Conservation (phyloP, 2,329 filamentous ascomycete genomes). For the Colletotrichum horii region DNA sequence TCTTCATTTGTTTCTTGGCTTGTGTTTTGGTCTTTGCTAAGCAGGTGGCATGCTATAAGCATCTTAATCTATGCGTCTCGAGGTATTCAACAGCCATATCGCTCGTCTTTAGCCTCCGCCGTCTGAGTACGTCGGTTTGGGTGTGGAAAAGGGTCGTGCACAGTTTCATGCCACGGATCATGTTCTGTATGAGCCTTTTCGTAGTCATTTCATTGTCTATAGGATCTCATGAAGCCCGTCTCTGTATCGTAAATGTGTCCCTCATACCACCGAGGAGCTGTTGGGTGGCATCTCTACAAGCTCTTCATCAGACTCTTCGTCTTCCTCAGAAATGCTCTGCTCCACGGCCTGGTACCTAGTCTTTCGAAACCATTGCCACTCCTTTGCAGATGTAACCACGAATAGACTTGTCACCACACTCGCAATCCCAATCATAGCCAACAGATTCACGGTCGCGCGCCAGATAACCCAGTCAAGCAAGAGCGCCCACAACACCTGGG, state of each 20-base stretch:
- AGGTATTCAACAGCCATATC: not conserved
- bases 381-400: constrained; percentile 3
- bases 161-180: not conserved
- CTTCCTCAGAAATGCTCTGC: not conserved
- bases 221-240: not conserved
- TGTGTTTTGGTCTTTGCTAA: not conserved
- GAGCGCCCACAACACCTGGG: constrained; percentile 6
- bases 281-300: not conserved
- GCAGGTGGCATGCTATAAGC: not conserved
- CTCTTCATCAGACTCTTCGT: not conserved
- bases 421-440: not conserved
- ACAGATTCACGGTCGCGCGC: not conserved
- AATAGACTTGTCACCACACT: not conserved
- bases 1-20: rapidly evolving
- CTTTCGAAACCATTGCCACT: constrained; percentile 1
- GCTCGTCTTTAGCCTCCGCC: not conserved
- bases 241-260: not conserved
- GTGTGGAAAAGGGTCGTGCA: rapidly evolving
- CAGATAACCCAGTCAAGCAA: constrained; percentile 1
- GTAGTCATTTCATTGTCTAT: not conserved
- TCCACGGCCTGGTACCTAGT: not conserved
- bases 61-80: rapidly evolving
- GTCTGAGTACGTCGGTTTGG: rapidly evolving
- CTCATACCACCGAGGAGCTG: not conserved
- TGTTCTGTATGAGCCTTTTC: not conserved